These are phyloP conservation scores for Epicoccum nigrum DNA, from an alignment of 2,329 filamentous ascomycete species.

Conservation along the genomic window DNA sequence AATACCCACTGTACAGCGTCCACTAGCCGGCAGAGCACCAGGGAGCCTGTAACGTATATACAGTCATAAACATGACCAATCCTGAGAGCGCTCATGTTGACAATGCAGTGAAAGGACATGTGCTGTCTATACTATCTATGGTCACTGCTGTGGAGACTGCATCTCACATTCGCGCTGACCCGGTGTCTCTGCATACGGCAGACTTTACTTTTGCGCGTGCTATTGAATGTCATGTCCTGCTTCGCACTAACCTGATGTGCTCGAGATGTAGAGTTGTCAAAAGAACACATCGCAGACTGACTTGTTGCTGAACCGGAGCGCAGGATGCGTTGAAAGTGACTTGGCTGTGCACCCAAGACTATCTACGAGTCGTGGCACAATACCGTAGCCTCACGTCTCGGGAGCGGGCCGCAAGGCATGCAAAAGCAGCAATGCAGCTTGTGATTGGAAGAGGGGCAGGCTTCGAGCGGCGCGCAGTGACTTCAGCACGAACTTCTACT, in stretches of 20 bases:
- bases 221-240: conserved; percentile 8
- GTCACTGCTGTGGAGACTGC: background rate
- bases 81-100: too few species aligned
- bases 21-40: too few species aligned
- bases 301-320: background rate
- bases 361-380: conserved; percentile 12
- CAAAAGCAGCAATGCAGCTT: conserved; percentile 7
- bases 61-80: too few species aligned
- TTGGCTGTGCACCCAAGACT: background rate
- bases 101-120: background rate
- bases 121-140: too few species aligned
- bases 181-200: conserved; percentile 7
- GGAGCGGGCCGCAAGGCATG: conserved; percentile 9
- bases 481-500: conserved; percentile 3
- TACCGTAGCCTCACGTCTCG: conserved; percentile 14
- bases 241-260: background rate
- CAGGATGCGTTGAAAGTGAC: background rate
- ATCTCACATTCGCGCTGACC: conserved; percentile 2
- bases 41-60: too few species aligned
- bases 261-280: conserved; percentile 1
- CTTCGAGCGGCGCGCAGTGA: conserved; percentile 4
- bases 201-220: conserved; percentile 8
- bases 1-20: too few species aligned
- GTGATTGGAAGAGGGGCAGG: conserved; percentile 15
- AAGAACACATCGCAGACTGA: background rate